A percentile compares a stretch with the other conserved stretches of the same genome.
phyloP scores from a whole-genome alignment of 2,329 filamentous ascomycete genomes.

The Nemania abortiva region DNA sequence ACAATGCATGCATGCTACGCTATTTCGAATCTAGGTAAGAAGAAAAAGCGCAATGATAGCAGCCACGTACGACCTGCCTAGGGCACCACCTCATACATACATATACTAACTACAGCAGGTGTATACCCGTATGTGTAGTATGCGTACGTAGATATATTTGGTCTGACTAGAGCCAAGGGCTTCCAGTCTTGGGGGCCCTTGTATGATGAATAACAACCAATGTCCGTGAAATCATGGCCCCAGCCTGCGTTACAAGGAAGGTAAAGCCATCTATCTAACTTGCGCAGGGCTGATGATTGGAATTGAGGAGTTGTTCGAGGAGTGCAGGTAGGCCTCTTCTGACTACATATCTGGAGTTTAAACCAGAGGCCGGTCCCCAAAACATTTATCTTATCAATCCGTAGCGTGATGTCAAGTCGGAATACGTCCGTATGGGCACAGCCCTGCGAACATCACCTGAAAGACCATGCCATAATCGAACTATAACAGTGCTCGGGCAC shows the following conservation, averaged over 20 bases:
- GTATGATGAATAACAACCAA: background rate
- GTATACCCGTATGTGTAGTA: background rate
- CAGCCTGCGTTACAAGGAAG: background rate
- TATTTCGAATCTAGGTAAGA: background rate
- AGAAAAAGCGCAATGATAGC: background rate
- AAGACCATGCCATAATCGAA: background rate
- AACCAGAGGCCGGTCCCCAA: too few relatives aligned
- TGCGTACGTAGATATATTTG: background rate
- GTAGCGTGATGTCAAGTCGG: background rate
- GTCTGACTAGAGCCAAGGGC: conserved; percentile 15
- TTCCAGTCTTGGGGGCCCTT: background rate
- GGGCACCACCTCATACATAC: too few relatives aligned
- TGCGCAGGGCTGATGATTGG: background rate
- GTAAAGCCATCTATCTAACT: background rate
- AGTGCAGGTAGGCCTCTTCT: background rate
- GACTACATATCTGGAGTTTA: background rate
- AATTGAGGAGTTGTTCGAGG: background rate
- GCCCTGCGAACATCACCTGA: background rate
- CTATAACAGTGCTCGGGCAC: background rate
- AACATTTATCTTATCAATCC: background rate
- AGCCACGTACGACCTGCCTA: background rate
- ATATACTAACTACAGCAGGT: too few relatives aligned
- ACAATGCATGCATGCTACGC: background rate
- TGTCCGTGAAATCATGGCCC: background rate
- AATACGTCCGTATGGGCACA: background rate